Evolutionary conservation across 192 early-diverging fungal genomes (phyloP).

Genomic region (Rhizoclosmatium sp.): DNA sequence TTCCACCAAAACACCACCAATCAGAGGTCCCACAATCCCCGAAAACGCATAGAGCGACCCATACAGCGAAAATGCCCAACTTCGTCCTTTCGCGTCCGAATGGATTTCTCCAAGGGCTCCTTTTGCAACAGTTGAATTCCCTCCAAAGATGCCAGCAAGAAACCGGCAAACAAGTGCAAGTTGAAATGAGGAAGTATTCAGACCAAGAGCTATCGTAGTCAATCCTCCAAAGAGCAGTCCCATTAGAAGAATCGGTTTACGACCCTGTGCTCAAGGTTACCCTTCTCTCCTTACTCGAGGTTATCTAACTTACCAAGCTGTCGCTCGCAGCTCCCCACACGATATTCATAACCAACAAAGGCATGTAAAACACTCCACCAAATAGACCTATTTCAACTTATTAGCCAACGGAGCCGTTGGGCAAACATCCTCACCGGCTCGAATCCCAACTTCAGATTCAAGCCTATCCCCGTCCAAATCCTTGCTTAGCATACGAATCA

Average conservation of each 20-base stretch:
- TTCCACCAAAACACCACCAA: constrained; percentile 27
- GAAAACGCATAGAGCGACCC: constrained; percentile 48
- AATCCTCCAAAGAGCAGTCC: constrained; percentile 26
- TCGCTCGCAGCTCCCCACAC: constrained; percentile 57
- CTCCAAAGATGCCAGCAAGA: constrained; percentile 58
- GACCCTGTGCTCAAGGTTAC: constrained; percentile 2
- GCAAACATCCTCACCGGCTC: constrained; percentile 2
- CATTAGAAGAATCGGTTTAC: constrained; percentile 28
- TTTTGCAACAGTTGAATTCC: constrained; percentile 58
- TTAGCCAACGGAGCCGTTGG: neutral
- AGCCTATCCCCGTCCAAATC: constrained; percentile 1
- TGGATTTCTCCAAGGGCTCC: constrained; percentile 55
- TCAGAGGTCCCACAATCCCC: constrained; percentile 36
- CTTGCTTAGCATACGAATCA: constrained; percentile 37
- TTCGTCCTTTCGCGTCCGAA: constrained; percentile 30
- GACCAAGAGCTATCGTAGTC: constrained; percentile 25
- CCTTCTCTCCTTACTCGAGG: neutral
- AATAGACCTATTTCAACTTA: constrained; percentile 44
- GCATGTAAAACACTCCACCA: constrained; percentile 54
- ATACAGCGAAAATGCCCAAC: constrained; percentile 58
- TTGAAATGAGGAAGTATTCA: constrained; percentile 32
- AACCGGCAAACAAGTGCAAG: constrained; percentile 45
- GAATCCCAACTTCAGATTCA: neutral
- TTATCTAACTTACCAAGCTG: constrained; percentile 1
- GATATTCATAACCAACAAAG: constrained; percentile 58